Percentiles rank a stretch among this genome's conserved stretches.
Conservation (phyloP, 2,329 filamentous ascomycete species). For the Ascochyta clinopodiicola region DNA sequence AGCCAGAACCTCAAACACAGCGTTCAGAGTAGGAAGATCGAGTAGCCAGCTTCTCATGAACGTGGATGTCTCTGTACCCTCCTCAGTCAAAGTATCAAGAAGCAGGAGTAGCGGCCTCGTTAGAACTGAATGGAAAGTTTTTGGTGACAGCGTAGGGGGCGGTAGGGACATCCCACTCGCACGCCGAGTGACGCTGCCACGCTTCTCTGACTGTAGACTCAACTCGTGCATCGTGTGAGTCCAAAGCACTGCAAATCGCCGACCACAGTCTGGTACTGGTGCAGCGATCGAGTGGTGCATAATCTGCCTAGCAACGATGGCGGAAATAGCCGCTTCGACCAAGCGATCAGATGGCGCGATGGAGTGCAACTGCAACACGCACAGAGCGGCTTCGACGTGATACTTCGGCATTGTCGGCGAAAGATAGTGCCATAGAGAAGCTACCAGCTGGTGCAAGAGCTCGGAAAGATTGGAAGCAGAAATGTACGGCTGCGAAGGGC, state of each 20-base stretch:
- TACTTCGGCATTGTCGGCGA: constrained; percentile 87
- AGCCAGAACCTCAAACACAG: constrained; percentile 50
- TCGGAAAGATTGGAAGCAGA: constrained; percentile 59
- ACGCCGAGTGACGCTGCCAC: constrained; percentile 36
- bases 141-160: constrained; percentile 43
- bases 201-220: constrained; percentile 45
- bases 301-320: constrained; percentile 62
- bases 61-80: constrained; percentile 75
- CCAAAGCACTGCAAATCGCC: constrained; percentile 80
- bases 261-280: constrained; percentile 60
- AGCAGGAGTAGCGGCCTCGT: constrained; percentile 81
- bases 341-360: constrained; percentile 72
- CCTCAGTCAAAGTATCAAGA: constrained; percentile 77
- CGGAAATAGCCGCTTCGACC: constrained; percentile 78
- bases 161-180: constrained; percentile 38
- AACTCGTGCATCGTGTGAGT: constrained; percentile 67
- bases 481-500: constrained; percentile 36
- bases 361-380: constrained; percentile 84
- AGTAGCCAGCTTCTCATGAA: constrained; percentile 83
- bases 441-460: constrained; percentile 72
- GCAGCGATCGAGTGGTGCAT: neutral
- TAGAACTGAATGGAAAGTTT: constrained; percentile 75
- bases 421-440: constrained; percentile 78
- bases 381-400: constrained; percentile 89
- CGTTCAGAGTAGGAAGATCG: constrained; percentile 60